Evolutionary conservation across 129 eudicot species (phyloP), one percentile per base, ranked within the genome.

Genomic region (Lactuca sativa): DNA sequence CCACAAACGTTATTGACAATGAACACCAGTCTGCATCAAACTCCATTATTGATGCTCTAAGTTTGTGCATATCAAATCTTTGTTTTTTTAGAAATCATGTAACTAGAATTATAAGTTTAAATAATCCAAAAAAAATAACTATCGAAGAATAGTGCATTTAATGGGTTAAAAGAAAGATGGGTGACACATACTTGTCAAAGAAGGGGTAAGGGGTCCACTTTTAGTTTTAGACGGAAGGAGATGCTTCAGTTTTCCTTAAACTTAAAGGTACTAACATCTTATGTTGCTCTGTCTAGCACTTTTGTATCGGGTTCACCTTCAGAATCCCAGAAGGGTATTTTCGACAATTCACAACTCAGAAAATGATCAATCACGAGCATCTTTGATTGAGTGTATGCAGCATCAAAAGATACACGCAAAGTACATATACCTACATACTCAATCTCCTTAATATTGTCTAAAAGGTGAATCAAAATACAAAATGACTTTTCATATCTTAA

Each of bases 281-380:
- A 63, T 63, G 68, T 63, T 38, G 49, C 66, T 61, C 51, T 11
- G 2, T 37, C 38, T 14, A 61, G 10, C 44, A 36, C 51, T 33
- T 67, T 4, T 31, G 61, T 15, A 67, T 61, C 48, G 9, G 66
- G 30, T 61, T 34, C 30, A 14, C 5, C 49, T 61, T 61, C 30
- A 36, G 31, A 48, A 34, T 2, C 25, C 5, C 25, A 41, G 3
- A 44, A 49, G 38, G 76, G 14, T 25, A 47, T 59, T 9, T 9
- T 9, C 9, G 14, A 59, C 34, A 59, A 15, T 15, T 31, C 49
- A 48, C n/a, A 3, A 47, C 51, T 34, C 33, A 4, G 9, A 63
- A 63, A 47, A n/a, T 11, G 15, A 47, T 47, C 4, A 47, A 47
- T 47, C 4, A 47, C 5, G 5, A 4, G 52, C 52, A 47, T 47